Percentiles rank a stretch among this genome's conserved stretches.
These are phyloP conservation scores for Gnaphalium uliginosum DNA, from an alignment of 129 eudicot species.

Conservation along the genomic window DNA sequence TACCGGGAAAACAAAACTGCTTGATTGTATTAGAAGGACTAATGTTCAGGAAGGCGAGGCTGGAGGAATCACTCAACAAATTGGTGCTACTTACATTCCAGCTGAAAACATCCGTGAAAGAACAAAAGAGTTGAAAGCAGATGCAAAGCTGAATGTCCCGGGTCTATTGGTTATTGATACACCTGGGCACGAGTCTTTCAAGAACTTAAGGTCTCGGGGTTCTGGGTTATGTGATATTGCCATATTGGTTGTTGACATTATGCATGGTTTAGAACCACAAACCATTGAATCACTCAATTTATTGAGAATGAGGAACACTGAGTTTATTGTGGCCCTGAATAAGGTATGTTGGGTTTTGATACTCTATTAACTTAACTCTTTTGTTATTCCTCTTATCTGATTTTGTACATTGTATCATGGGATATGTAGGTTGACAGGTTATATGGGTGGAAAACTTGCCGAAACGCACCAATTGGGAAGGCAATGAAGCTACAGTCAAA, in stretches of 20 bases:
- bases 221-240: conserved; percentile 97
- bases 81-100: conserved; percentile 95
- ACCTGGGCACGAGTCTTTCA: conserved; percentile 95
- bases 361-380: background rate
- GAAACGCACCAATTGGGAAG: conserved; percentile 84
- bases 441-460: conserved; percentile 87
- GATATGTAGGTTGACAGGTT: conserved; percentile 75
- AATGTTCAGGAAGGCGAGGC: conserved; percentile 99
- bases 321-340: conserved; percentile 89
- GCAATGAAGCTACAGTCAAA: conserved; percentile 84
- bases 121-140: conserved; percentile 92
- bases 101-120: conserved; percentile 92
- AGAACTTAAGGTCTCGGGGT: conserved; percentile 89
- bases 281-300: conserved; percentile 91
- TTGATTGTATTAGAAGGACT: conserved; percentile 93
- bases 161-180: conserved; percentile 95
- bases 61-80: conserved; percentile 98
- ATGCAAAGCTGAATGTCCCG: conserved; percentile 87
- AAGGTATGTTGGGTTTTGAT: conserved; percentile 47
- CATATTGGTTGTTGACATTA: conserved; percentile 90
- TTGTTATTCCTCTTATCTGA: conserved; percentile 8
- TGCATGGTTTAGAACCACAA: conserved; percentile 98
- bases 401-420: conserved; percentile 10
- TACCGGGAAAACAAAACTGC: conserved; percentile 94
- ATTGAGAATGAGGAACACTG: conserved; percentile 84